phyloP scores from a whole-genome alignment of 495 filamentous ascomycete genomes.

The Terfezia boudieri region DNA sequence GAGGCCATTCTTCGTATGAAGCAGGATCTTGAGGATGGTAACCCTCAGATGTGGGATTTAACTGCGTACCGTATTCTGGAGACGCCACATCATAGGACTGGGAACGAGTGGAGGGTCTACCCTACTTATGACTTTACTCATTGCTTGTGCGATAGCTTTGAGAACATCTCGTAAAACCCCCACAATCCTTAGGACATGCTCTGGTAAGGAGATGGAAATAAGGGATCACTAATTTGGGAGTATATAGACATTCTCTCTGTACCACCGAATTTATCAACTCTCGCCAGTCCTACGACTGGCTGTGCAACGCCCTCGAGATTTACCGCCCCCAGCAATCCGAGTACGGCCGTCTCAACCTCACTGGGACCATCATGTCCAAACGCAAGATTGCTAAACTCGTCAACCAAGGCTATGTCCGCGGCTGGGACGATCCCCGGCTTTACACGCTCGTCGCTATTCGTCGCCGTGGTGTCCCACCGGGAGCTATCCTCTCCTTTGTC shows the following conservation, averaged over 20 bases:
- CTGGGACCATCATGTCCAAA: constrained; percentile 66
- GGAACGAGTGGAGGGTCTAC: constrained; percentile 58
- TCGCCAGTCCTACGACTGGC: constrained; percentile 70
- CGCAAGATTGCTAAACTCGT: constrained; percentile 59
- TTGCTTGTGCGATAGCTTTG: constrained; percentile 71
- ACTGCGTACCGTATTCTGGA: constrained; percentile 58
- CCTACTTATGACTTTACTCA: constrained; percentile 86
- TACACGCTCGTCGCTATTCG: constrained; percentile 73
- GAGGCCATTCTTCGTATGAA: constrained; percentile 88
- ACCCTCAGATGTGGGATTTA: constrained; percentile 55
- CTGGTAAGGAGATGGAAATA: too few species aligned
- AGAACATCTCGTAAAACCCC: constrained; percentile 40
- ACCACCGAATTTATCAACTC: constrained; percentile 65
- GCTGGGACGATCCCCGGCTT: constrained; percentile 75
- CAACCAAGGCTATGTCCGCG: constrained; percentile 44
- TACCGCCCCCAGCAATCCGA: constrained; percentile 78
- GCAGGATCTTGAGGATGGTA: constrained; percentile 38
- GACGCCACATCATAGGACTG: constrained; percentile 50
- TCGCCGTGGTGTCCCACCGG: constrained; percentile 63
- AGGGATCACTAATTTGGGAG: background rate
- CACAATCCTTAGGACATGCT: too few species aligned
- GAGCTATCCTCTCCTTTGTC: constrained; percentile 68
- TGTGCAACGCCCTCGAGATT: constrained; percentile 48
- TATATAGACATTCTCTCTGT: constrained; percentile 46
- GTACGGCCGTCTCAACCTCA: constrained; percentile 59